These are phyloP conservation scores for Penicillium sp. DNA, from an alignment of 2,329 filamentous ascomycete genomes.

Conservation along the genomic window DNA sequence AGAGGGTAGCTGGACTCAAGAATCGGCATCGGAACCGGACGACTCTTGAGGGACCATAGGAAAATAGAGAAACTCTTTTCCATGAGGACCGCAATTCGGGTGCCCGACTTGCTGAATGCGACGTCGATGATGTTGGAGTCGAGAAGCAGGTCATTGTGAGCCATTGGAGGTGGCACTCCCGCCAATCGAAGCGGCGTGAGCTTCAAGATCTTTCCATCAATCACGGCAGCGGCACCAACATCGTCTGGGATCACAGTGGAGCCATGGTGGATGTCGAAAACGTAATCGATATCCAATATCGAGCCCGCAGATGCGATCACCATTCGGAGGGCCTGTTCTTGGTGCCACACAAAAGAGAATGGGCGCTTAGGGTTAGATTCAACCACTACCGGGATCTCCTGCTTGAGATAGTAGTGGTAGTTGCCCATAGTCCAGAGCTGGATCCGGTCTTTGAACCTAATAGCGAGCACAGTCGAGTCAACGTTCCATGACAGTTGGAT, in stretches of 20 bases:
- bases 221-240: constrained; percentile 71
- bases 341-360: constrained; percentile 62
- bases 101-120: constrained; percentile 62
- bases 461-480: constrained; percentile 84
- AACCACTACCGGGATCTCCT: constrained; percentile 59
- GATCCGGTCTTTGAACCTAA: constrained; percentile 67
- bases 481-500: constrained; percentile 79
- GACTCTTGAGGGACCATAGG: constrained; percentile 56
- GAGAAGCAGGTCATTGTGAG: constrained; percentile 65
- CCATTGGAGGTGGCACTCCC: constrained; percentile 90
- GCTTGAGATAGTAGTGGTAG: constrained; percentile 97
- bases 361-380: constrained; percentile 22
- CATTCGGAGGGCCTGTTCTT: constrained; percentile 72
- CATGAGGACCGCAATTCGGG: constrained; percentile 67
- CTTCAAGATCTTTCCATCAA: constrained; percentile 75
- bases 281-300: constrained; percentile 61
- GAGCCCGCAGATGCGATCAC: constrained; percentile 49
- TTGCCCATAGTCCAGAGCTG: constrained; percentile 97
- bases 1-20: constrained; percentile 38
- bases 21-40: constrained; percentile 34
- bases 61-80: constrained; percentile 62
- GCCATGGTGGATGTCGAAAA: constrained; percentile 63
- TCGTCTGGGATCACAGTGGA: constrained; percentile 68
- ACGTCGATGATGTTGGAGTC: constrained; percentile 66
- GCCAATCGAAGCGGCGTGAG: constrained; percentile 78